These are phyloP conservation scores for Obba rivulosa DNA, from an alignment of 768 basidiomycete genomes.

Conservation along the genomic window DNA sequence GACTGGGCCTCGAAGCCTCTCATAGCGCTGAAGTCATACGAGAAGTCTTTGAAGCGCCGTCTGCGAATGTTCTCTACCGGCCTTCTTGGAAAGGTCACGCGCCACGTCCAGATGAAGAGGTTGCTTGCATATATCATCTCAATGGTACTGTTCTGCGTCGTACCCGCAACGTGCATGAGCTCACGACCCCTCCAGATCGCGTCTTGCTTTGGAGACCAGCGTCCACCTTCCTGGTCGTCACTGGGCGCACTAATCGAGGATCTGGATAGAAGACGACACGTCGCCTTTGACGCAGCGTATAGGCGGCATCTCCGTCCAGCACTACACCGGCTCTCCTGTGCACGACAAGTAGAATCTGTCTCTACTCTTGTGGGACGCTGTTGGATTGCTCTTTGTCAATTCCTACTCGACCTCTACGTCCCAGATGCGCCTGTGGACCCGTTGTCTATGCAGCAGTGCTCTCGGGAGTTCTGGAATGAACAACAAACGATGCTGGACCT, in stretches of 20 bases:
- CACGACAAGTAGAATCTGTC: neutral
- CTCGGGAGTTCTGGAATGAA: slow-evolving; percentile 36
- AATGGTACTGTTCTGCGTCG: no score
- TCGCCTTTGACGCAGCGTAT: slow-evolving; percentile 2
- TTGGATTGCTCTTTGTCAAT: slow-evolving; percentile 58
- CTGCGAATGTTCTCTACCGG: neutral
- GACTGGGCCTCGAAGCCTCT: slow-evolving; percentile 2
- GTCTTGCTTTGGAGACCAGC: no score
- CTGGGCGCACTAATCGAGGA: neutral
- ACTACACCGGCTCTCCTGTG: neutral
- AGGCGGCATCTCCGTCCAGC: slow-evolving; percentile 5
- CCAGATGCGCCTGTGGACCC: slow-evolving; percentile 89
- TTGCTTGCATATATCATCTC: neutral
- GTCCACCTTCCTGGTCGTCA: neutral
- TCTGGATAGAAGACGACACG: slow-evolving; percentile 1
- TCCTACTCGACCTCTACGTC: slow-evolving; percentile 68
- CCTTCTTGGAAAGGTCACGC: neutral
- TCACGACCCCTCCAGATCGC: no score
- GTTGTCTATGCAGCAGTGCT: slow-evolving; percentile 52
- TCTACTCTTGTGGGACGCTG: slow-evolving; percentile 30
- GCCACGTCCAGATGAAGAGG: neutral
- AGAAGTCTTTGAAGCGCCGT: slow-evolving; percentile 10
- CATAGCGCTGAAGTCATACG: slow-evolving; percentile 3
- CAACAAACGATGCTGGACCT: slow-evolving; percentile 35
- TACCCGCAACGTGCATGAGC: no score